Conservation (phyloP, 306 rosid genomes). For the Hippophae tibetana region DNA sequence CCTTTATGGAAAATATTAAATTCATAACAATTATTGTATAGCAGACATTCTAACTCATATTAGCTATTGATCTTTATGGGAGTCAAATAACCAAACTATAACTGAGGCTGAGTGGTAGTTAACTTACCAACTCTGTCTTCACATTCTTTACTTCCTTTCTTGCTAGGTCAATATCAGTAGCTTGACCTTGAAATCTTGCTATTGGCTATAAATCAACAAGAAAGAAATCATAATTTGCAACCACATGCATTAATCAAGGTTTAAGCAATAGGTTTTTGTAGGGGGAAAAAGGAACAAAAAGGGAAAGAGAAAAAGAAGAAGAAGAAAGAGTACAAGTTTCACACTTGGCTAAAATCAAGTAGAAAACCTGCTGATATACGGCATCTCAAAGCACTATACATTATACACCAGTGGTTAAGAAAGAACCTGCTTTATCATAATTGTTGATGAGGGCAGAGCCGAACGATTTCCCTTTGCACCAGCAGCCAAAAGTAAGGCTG, state of each 20-base stretch:
- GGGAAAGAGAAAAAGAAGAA: too few species aligned
- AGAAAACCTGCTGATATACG: not conserved
- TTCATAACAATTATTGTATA: too few species aligned
- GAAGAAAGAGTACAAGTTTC: not conserved
- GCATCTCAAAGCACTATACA: constrained; percentile 9
- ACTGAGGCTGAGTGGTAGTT: constrained; percentile 7
- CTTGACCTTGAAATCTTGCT: constrained; percentile 93
- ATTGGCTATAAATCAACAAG: constrained; percentile 61
- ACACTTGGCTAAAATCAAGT: not conserved
- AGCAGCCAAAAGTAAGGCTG: constrained; percentile 93
- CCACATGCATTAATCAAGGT: not conserved
- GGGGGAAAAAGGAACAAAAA: too few species aligned
- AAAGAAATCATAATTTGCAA: not conserved
- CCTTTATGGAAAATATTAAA: too few species aligned
- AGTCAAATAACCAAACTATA: not conserved
- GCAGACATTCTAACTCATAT: too few species aligned
- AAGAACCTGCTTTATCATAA: constrained; percentile 89
- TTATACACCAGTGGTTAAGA: constrained; percentile 6
- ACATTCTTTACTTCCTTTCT: constrained; percentile 69
- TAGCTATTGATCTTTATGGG: too few species aligned
- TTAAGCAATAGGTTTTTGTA: not conserved
- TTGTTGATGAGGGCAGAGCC: constrained; percentile 88
- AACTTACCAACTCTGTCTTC: constrained; percentile 72
- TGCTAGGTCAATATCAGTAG: constrained; percentile 69
- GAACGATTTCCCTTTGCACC: constrained; percentile 96